Percentiles rank a stretch among this genome's conserved stretches.
These are phyloP conservation scores for Termitomyces sp. DNA, from an alignment of 768 basidiomycete genomes.

Conservation along the genomic window DNA sequence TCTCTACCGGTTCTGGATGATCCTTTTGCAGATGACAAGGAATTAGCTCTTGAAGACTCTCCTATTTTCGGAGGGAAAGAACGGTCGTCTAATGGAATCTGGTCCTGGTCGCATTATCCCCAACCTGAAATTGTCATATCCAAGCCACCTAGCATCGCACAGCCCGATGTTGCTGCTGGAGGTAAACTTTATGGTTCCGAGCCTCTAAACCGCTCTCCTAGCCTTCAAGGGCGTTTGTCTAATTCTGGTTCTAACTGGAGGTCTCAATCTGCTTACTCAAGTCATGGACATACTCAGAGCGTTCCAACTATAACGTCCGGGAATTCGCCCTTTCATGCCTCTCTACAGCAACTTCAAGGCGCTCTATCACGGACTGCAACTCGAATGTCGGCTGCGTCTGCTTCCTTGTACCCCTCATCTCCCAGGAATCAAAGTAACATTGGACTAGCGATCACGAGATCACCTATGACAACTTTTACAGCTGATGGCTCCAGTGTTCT, in stretches of 20 bases:
- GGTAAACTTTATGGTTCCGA: slow-evolving; percentile 10
- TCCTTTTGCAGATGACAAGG: slow-evolving; percentile 40
- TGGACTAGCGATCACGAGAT: slow-evolving; percentile 30
- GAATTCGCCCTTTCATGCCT: slow-evolving; percentile 20
- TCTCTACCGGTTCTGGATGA: slow-evolving; percentile 73
- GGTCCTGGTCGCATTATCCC: slow-evolving; percentile 55
- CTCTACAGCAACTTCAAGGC: slow-evolving; percentile 36
- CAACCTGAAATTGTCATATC: slow-evolving; percentile 24
- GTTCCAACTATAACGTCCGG: slow-evolving; percentile 12
- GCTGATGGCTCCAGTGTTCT: slow-evolving; percentile 36
- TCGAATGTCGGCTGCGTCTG: slow-evolving; percentile 38
- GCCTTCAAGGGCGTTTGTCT: slow-evolving; percentile 9
- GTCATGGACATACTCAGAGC: slow-evolving; percentile 17
- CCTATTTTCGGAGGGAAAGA: slow-evolving; percentile 80
- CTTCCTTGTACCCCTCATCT: slow-evolving; percentile 44
- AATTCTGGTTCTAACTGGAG: slow-evolving; percentile 12
- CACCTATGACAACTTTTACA: slow-evolving; percentile 27
- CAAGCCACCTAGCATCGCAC: slow-evolving; percentile 10
- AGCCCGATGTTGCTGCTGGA: neutral
- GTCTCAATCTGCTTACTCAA: slow-evolving; percentile 19
- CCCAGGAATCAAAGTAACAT: slow-evolving; percentile 27
- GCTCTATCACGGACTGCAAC: slow-evolving; percentile 31
- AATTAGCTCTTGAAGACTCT: slow-evolving; percentile 49
- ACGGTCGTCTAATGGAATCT: slow-evolving; percentile 42
- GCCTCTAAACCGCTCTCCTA: slow-evolving; percentile 9